Conservation (phyloP, 495 filamentous ascomycete species). For the Neurospora sp. region DNA sequence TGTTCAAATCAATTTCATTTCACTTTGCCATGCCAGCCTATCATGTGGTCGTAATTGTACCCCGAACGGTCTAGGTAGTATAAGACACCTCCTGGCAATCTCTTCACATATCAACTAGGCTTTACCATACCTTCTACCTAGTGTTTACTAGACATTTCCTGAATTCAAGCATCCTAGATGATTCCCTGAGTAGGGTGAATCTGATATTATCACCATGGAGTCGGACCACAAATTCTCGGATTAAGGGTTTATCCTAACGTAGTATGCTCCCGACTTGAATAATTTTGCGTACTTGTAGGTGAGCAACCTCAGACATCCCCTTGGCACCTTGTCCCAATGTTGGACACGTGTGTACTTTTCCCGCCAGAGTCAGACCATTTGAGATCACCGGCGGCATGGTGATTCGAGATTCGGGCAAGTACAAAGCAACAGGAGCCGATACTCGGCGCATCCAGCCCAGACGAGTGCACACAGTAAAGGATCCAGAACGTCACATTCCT, state of each 20-base stretch:
- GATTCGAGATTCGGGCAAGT: neutral
- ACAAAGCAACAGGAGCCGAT: neutral
- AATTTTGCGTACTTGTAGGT: neutral
- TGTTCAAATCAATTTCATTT: too few species aligned
- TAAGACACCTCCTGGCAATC: neutral
- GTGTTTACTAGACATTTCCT: neutral
- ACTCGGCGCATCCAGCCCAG: neutral
- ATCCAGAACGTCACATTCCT: neutral
- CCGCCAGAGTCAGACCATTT: neutral
- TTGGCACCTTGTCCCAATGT: neutral
- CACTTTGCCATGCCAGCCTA: neutral
- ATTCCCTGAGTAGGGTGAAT: neutral
- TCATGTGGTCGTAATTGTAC: neutral
- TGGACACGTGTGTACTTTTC: neutral
- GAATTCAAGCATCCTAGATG: neutral
- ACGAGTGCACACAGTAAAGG: neutral
- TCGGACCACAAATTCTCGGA: neutral
- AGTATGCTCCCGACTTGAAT: neutral
- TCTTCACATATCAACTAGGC: neutral
- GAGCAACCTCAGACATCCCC: neutral
- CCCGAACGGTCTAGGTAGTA: neutral
- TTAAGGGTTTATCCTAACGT: neutral
- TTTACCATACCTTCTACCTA: neutral
- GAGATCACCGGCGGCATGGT: neutral
- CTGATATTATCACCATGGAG: neutral